Conservation (phyloP, 495 filamentous ascomycete species). For the Aspergillus avenaceus region DNA sequence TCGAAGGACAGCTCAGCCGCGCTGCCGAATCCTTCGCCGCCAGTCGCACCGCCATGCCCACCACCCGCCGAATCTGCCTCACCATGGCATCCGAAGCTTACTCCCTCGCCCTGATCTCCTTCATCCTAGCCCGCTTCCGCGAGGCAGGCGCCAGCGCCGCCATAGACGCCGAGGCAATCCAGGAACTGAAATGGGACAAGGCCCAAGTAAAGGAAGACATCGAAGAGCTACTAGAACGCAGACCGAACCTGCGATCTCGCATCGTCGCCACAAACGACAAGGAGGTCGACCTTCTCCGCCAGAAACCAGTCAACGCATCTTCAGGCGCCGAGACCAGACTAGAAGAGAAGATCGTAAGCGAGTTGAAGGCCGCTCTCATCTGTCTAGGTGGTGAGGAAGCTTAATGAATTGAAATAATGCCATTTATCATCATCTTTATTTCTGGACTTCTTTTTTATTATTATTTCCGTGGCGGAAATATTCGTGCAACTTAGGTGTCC, state of each 20-base stretch:
- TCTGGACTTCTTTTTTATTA: background rate
- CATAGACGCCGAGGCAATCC: constrained; percentile 57
- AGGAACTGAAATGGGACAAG: constrained; percentile 67
- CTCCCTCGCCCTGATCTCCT: constrained; percentile 66
- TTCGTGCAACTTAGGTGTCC: constrained; percentile 3
- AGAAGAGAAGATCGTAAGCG: constrained; percentile 67
- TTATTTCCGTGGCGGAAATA: too few species aligned
- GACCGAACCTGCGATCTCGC: constrained; percentile 57
- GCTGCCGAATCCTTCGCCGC: constrained; percentile 58
- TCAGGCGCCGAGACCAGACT: constrained; percentile 53
- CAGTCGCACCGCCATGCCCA: constrained; percentile 30
- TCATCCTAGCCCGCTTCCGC: constrained; percentile 59
- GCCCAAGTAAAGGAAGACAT: constrained; percentile 69
- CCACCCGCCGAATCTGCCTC: constrained; percentile 56
- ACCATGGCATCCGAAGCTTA: constrained; percentile 71
- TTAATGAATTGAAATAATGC: constrained; percentile 24
- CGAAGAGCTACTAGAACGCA: constrained; percentile 65
- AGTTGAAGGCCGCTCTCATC: constrained; percentile 48
- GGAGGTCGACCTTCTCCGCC: constrained; percentile 61
- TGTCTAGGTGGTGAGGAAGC: constrained; percentile 39
- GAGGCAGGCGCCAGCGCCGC: constrained; percentile 54
- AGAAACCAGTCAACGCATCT: constrained; percentile 36
- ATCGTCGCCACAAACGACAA: constrained; percentile 67
- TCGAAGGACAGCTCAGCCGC: constrained; percentile 65
- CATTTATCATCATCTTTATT: background rate